Evolutionary conservation across 2,329 filamentous ascomycete genomes (phyloP), one percentile per base, ranked within the genome.

Genomic region (Polychaeton citri): DNA sequence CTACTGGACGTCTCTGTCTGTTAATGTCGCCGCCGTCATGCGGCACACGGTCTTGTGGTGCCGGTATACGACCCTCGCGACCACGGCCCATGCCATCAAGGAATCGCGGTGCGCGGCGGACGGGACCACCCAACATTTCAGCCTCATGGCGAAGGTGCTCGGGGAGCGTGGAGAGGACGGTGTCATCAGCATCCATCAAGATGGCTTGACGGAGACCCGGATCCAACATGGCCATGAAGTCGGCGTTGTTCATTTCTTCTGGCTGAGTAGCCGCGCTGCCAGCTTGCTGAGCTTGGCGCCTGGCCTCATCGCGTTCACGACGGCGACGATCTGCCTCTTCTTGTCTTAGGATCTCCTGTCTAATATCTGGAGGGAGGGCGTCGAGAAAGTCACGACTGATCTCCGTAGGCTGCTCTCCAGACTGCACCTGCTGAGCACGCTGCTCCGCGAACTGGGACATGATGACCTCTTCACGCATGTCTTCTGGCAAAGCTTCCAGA

Each of bases 381-480:
- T 95, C 84, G 8, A 98, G 68, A 59, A 98, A 98, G 51, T 95
- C 87, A 45, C 84, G 81, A 58, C 86, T 88, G 42, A 93, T 88
- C 49, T 88, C 84, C 3, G 76, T 81, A 21, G 82, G 76, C 49
- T 86, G 78, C 40, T 87, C 82, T 13, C 76, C 73, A 37, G 71
- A 76, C 61, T 65, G 72, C 16, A 54, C 79, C 60, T 84, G 83
- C 57, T 90, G 76, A 17, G 38, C 33, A 43, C 88, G 77, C 46
- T 88, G 75, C 45, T 84, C 78, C 35, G 82, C 85, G 43, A 94
- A 74, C 40, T 93, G 86, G 43, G 87, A 79, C 57, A 92, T 85
- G 45, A 98, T 83, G 33, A 98, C 90, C 55, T 98, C 90, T 58
- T 96, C 88, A 32, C 90, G 74, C 53, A 96, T 78, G 42, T 98